phyloP scores from a whole-genome alignment of 192 early-diverging fungal species.

The Linnemannia exigua region DNA sequence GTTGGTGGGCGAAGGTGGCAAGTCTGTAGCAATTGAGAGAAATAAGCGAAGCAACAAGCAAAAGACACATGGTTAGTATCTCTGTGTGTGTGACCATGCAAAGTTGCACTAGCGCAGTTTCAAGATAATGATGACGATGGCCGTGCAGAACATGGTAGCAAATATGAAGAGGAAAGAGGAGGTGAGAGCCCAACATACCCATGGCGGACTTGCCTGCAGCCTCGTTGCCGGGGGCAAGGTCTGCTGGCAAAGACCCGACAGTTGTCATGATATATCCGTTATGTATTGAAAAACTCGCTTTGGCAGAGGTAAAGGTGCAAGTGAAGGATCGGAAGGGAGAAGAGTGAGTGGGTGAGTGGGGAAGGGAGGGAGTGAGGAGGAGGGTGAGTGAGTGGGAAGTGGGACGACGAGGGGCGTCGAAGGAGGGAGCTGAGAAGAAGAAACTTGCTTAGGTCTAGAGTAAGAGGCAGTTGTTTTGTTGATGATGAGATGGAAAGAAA shows the following conservation, averaged over 20 bases:
- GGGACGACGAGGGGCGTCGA: background rate
- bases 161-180: background rate
- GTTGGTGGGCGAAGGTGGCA: constrained; percentile 40
- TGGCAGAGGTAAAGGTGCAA: background rate
- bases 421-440: background rate
- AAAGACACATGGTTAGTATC: background rate
- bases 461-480: background rate
- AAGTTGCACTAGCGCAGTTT: constrained; percentile 4
- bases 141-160: background rate
- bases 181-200: constrained; percentile 23
- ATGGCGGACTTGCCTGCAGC: constrained; percentile 18
- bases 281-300: background rate
- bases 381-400: background rate
- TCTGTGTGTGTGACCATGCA: constrained; percentile 4
- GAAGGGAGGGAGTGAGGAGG: background rate
- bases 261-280: constrained; percentile 19
- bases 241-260: constrained; percentile 27
- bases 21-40: constrained; percentile 9
- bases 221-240: constrained; percentile 40
- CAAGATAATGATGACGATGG: background rate
- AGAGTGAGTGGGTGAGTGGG: background rate
- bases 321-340: background rate
- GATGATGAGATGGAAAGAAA: constrained; percentile 4
- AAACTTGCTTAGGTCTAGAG: background rate
- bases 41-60: background rate